phyloP scores from a whole-genome alignment of 805 yeast species.

The Ogataea henricii region DNA sequence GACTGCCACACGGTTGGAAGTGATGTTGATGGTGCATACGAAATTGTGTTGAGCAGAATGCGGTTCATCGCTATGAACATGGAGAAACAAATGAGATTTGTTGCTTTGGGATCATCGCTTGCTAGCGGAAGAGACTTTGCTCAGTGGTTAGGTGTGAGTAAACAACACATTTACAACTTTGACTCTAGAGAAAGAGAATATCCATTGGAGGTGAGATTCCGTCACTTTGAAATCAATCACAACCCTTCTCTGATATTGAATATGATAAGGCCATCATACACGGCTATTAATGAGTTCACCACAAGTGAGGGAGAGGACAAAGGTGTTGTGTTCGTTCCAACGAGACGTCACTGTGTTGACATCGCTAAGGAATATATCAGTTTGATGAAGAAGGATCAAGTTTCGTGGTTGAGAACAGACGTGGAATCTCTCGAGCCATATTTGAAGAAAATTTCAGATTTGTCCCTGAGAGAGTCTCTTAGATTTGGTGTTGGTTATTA shows the following conservation, averaged over 20 bases:
- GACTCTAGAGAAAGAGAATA: conserved; percentile 58
- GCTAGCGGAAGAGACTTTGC: conserved; percentile 78
- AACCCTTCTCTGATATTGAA: conserved; percentile 54
- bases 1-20: conserved; percentile 68
- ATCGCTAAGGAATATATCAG: conserved; percentile 48
- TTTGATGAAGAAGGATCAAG: conserved; percentile 34
- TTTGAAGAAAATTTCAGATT: conserved; percentile 49
- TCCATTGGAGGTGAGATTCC: conserved; percentile 60
- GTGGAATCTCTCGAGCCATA: conserved; percentile 41
- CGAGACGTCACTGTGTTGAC: conserved; percentile 55
- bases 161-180: conserved; percentile 66
- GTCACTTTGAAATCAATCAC: conserved; percentile 47
- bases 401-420: conserved; percentile 44
- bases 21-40: conserved; percentile 65
- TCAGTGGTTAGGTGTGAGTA: conserved; percentile 80
- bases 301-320: conserved; percentile 33
- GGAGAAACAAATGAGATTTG: conserved; percentile 58
- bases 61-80: conserved; percentile 67
- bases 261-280: conserved; percentile 52
- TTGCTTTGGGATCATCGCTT: conserved; percentile 70
- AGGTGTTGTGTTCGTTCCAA: conserved; percentile 58
- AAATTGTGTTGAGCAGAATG: conserved; percentile 68
- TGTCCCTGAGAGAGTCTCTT: conserved; percentile 44
- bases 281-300: conserved; percentile 39
- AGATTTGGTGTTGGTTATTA: conserved; percentile 64